phyloP scores from a whole-genome alignment of 495 filamentous ascomycete species.

The Aspergillus conjunctus region DNA sequence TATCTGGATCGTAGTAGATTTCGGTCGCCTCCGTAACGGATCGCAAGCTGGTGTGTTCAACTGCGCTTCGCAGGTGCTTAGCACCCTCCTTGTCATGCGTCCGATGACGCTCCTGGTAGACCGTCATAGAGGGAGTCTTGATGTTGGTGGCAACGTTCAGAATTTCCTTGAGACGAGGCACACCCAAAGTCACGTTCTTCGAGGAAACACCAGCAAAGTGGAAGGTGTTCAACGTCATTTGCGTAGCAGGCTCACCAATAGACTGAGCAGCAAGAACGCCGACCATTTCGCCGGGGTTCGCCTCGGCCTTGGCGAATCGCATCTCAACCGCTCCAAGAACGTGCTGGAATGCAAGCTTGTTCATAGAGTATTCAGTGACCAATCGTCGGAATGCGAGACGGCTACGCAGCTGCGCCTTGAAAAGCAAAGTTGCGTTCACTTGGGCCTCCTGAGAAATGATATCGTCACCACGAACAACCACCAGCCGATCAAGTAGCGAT shows the following conservation, averaged over 20 bases:
- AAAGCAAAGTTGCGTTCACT: constrained; percentile 79
- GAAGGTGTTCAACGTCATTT: constrained; percentile 99
- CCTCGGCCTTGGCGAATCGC: constrained; percentile 76
- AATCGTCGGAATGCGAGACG: constrained; percentile 90
- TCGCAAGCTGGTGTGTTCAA: constrained; percentile 94
- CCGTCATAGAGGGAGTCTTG: constrained; percentile 96
- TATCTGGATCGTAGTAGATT: constrained; percentile 96
- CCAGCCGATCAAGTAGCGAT: constrained; percentile 70
- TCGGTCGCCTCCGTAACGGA: constrained; percentile 89
- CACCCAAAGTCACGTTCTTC: constrained; percentile 99
- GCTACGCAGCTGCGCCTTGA: constrained; percentile 89
- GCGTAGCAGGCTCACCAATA: constrained; percentile 97
- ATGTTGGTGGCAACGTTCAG: constrained; percentile 95
- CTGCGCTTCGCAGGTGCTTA: constrained; percentile 80
- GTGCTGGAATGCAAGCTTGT: constrained; percentile 90
- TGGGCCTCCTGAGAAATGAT: constrained; percentile 82
- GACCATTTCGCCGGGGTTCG: constrained; percentile 96
- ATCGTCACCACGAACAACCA: constrained; percentile 85
- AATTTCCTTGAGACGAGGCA: constrained; percentile 99
- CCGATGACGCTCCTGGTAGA: constrained; percentile 69
- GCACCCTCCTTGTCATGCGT: constrained; percentile 70
- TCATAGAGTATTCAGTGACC: constrained; percentile 78
- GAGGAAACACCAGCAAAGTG: constrained; percentile 99
- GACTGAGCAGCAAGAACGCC: constrained; percentile 97
- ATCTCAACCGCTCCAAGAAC: constrained; percentile 89